These are phyloP conservation scores for Lipomyces sp. DNA, from an alignment of 805 yeast species.

Conservation along the genomic window DNA sequence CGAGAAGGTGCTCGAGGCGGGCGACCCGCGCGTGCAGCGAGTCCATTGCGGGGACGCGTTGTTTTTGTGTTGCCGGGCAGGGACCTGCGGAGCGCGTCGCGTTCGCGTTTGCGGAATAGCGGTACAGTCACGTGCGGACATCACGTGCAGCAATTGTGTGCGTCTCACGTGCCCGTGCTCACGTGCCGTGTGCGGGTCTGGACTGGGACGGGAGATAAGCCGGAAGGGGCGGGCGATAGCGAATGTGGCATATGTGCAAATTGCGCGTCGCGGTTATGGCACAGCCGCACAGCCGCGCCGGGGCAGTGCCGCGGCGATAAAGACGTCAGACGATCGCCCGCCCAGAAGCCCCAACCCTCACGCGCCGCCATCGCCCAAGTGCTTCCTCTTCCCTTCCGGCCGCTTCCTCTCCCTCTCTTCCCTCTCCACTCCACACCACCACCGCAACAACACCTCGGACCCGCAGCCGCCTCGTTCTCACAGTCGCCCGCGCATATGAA, in stretches of 20 bases:
- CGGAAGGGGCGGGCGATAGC: too few relatives aligned
- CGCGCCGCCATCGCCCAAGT: too few relatives aligned
- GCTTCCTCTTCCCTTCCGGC: too few relatives aligned
- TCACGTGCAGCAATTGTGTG: too few relatives aligned
- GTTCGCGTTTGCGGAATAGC: too few relatives aligned
- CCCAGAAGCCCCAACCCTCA: too few relatives aligned
- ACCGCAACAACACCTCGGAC: neutral
- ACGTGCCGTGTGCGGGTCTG: too few relatives aligned
- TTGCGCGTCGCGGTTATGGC: neutral
- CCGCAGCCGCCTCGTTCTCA: neutral
- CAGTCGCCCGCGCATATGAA: slow-evolving; percentile 14
- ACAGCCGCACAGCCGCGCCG: neutral
- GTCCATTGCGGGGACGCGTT: slow-evolving; percentile 6
- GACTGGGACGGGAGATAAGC: too few relatives aligned
- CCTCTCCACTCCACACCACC: neutral
- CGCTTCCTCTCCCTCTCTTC: neutral
- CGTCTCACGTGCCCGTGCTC: too few relatives aligned
- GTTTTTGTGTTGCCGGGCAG: neutral
- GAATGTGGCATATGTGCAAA: too few relatives aligned
- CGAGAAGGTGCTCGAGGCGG: slow-evolving; percentile 12
- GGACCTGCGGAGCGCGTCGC: neutral
- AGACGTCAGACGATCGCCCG: too few relatives aligned
- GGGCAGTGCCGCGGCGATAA: neutral
- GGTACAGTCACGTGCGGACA: too few relatives aligned
- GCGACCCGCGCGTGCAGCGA: slow-evolving; percentile 11